Evolutionary conservation across 306 rosid species (phyloP), one percentile per base, ranked within the genome.

Genomic region (Pachyrhizus erosus): DNA sequence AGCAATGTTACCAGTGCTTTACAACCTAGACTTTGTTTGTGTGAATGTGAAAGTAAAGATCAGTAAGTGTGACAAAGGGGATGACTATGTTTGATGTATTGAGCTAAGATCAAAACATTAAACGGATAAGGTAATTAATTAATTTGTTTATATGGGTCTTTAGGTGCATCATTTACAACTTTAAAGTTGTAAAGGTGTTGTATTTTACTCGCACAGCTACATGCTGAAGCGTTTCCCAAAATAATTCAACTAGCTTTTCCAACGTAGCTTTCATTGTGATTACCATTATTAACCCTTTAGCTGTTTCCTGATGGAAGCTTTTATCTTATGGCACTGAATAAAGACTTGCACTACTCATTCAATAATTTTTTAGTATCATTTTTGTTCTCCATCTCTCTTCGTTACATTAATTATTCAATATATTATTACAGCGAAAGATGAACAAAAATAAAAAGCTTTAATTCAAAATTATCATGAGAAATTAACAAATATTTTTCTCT

Each of bases 1-100:
- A 0, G 91, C 98, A 0, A 83, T 92, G 96, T 85, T 94, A 27
- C 92, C 94, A 0, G 86, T 94, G 75, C 97, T 94, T 84, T 94
- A 94, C 70, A 92, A 92, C 48, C 83, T 94, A 37, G 98, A 94
- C 76, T 70, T 94, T 67, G 88, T 94, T 62, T 78, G 86, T 57
- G 69, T 73, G 13, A n/a, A 37, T 77, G 73, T 73, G 23, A 70
- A 89, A 31, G 60, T 29, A 14, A 69, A 33, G 26, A 24, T 43
- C 2, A n/a, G 2, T 29, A 82, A 39, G 42, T 84, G 26, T 20
- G 80, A 45, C 9, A 68, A 83, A 75, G 82, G 77, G 24, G 80
- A 66, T 0, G 62, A 23, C 21, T 60, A 80, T 61, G 87, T 75
- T 84, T 84, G 51, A 79, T 72, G 14, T 74, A 1, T 54, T 73